A percentile compares a stretch with the other conserved stretches of the same genome.
These are phyloP conservation scores for Aegilops sharonensis DNA, from an alignment of 176 grass and related monocot genomes.

Conservation along the genomic window DNA sequence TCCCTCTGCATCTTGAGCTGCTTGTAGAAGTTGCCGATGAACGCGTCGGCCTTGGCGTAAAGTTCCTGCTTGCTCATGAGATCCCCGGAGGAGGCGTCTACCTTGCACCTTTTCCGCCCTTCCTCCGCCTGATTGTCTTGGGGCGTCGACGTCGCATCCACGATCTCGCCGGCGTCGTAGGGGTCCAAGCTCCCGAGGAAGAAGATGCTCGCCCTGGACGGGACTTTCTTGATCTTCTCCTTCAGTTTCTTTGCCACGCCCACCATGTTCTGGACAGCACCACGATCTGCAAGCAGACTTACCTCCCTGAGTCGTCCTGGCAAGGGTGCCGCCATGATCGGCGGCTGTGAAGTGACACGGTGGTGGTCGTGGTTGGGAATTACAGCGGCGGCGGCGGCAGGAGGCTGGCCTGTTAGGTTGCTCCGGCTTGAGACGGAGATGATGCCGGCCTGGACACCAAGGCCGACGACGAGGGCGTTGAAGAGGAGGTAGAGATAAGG, in stretches of 20 bases:
- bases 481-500: constrained; percentile 75
- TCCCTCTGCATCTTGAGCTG: constrained; percentile 78
- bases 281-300: background rate
- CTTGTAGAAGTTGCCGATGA: constrained; percentile 76
- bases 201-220: constrained; percentile 69
- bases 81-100: background rate
- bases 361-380: background rate
- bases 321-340: background rate
- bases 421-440: constrained; percentile 31
- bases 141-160: background rate
- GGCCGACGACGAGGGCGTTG: constrained; percentile 58
- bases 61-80: constrained; percentile 64
- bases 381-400: background rate
- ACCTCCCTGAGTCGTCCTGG: background rate
- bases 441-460: constrained; percentile 61
- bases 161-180: constrained; percentile 4
- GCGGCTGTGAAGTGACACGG: background rate
- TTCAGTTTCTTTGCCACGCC: background rate
- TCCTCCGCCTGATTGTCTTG: constrained; percentile 18
- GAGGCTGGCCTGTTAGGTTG: background rate
- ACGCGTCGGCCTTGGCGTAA: constrained; percentile 60
- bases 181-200: constrained; percentile 45
- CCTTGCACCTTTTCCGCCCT: background rate
- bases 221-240: constrained; percentile 44
- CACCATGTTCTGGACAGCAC: background rate